Evolutionary conservation across 2,329 filamentous ascomycete species (phyloP).

Genomic region (Ascochyta koolunga): DNA sequence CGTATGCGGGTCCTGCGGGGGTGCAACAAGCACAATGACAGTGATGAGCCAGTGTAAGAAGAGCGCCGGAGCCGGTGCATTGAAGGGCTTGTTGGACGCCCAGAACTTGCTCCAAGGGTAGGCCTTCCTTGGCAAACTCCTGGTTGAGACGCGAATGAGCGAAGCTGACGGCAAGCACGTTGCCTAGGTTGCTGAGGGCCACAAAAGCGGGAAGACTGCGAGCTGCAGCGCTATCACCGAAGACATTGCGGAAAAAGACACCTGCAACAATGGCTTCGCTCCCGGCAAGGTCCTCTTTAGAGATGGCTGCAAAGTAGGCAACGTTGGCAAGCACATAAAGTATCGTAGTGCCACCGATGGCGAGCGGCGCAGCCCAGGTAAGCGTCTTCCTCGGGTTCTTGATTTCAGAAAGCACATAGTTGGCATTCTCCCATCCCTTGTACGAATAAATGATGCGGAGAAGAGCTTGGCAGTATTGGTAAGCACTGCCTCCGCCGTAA

Average conservation of each 20-base stretch:
- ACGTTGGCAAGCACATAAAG: slow-evolving; percentile 70
- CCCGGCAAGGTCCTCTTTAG: slow-evolving; percentile 62
- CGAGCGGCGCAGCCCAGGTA: slow-evolving; percentile 62
- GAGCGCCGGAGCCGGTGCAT: slow-evolving; percentile 60
- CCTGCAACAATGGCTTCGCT: slow-evolving; percentile 67
- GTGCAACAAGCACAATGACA: slow-evolving; percentile 68
- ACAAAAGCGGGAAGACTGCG: slow-evolving; percentile 58
- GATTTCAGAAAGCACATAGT: slow-evolving; percentile 66
- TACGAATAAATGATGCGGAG: slow-evolving; percentile 67
- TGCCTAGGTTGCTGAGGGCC: slow-evolving; percentile 66
- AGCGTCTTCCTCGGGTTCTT: slow-evolving; percentile 62
- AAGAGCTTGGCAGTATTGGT: slow-evolving; percentile 61
- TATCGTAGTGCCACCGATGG: slow-evolving; percentile 63
- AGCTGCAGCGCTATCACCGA: slow-evolving; percentile 60
- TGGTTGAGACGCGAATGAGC: slow-evolving; percentile 65
- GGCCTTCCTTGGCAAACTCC: slow-evolving; percentile 72
- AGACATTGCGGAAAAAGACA: slow-evolving; percentile 67
- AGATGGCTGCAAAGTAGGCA: slow-evolving; percentile 68
- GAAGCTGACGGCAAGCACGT: slow-evolving; percentile 67
- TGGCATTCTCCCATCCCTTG: slow-evolving; percentile 69
- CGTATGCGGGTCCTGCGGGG: slow-evolving; percentile 72
- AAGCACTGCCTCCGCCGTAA: slow-evolving; percentile 43
- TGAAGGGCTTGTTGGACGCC: slow-evolving; percentile 72
- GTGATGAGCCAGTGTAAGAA: slow-evolving; percentile 72
- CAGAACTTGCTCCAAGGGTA: slow-evolving; percentile 70